Conservation (phyloP, 139 green algal genomes). For the Picochlorum sp. region DNA sequence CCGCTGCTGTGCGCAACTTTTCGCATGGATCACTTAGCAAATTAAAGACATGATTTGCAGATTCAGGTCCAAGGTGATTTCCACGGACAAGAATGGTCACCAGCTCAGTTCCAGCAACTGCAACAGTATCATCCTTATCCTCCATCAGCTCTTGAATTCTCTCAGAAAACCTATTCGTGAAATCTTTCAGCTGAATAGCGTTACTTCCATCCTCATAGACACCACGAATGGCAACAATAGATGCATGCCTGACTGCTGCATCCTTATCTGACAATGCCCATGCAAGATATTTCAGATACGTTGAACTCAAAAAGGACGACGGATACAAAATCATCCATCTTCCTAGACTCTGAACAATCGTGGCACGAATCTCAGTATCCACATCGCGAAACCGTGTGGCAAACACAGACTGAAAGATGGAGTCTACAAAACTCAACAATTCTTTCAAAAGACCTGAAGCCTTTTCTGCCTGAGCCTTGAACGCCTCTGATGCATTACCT, state of each 20-base stretch:
- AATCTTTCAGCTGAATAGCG: constrained; percentile 52
- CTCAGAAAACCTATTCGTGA: constrained; percentile 63
- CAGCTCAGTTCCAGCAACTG: constrained; percentile 51
- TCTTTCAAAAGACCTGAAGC: constrained; percentile 33
- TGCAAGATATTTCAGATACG: constrained; percentile 95
- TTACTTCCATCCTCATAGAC: constrained; percentile 57
- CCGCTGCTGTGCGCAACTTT: constrained; percentile 45
- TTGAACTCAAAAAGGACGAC: constrained; percentile 66
- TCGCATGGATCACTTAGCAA: constrained; percentile 46
- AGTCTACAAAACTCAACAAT: constrained; percentile 38
- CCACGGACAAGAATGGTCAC: constrained; percentile 44
- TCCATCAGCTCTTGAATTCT: constrained; percentile 77
- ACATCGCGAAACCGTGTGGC: constrained; percentile 61
- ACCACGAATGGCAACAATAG: constrained; percentile 37
- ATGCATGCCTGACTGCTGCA: constrained; percentile 43
- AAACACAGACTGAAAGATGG: constrained; percentile 52
- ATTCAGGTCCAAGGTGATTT: constrained; percentile 20
- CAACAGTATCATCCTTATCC: constrained; percentile 72
- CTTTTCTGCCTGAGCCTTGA: constrained; percentile 39
- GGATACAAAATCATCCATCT: constrained; percentile 68
- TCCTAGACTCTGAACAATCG: constrained; percentile 71
- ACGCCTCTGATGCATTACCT: constrained; percentile 14
- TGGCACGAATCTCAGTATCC: constrained; percentile 51
- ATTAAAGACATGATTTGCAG: constrained; percentile 30
- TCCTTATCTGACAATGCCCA: constrained; percentile 86